Conservation (phyloP, 2,329 filamentous ascomycete species). For the Byssothecium circinans region DNA sequence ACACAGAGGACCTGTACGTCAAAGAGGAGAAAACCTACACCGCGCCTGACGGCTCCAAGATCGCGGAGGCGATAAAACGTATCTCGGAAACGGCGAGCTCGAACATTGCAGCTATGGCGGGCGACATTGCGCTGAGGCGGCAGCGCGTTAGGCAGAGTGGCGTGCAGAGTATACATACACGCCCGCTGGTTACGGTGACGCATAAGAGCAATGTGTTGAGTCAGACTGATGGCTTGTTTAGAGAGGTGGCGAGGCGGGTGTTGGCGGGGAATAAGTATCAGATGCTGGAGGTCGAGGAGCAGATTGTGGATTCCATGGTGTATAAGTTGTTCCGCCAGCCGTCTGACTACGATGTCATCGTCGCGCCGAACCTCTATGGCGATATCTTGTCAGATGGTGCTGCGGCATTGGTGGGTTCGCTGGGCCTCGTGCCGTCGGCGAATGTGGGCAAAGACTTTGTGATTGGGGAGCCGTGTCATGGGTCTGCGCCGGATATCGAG, state of each 20-base stretch:
- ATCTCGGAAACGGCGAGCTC: conserved; percentile 83
- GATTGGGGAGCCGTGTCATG: conserved; percentile 97
- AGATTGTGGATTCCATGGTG: conserved; percentile 99
- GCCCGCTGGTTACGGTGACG: conserved; percentile 87
- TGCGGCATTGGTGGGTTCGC: conserved; percentile 85
- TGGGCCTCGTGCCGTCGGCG: conserved; percentile 90
- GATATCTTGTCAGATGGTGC: conserved; percentile 96
- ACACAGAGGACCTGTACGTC: conserved; percentile 97
- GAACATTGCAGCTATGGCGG: conserved; percentile 90
- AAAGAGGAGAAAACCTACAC: conserved; percentile 91
- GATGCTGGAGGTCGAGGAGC: conserved; percentile 76
- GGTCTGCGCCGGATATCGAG: conserved; percentile 92
- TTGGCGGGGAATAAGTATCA: conserved; percentile 68
- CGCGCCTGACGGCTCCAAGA: conserved; percentile 71
- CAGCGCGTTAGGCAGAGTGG: conserved; percentile 72
- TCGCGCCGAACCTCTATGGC: conserved; percentile 95
- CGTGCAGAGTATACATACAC: conserved; percentile 63
- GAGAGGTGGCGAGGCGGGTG: conserved; percentile 73
- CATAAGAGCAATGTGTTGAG: conserved; percentile 98
- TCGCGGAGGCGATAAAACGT: conserved; percentile 96
- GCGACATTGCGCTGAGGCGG: conserved; percentile 86
- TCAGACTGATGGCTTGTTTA: conserved; percentile 95
- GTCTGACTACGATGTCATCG: conserved; percentile 93
- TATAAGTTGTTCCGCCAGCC: conserved; percentile 99
- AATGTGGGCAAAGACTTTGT: conserved; percentile 94